Base-by-base conservation (phyloP, 2,329 filamentous ascomycete genomes). In the Monosporascus sp. region DNA sequence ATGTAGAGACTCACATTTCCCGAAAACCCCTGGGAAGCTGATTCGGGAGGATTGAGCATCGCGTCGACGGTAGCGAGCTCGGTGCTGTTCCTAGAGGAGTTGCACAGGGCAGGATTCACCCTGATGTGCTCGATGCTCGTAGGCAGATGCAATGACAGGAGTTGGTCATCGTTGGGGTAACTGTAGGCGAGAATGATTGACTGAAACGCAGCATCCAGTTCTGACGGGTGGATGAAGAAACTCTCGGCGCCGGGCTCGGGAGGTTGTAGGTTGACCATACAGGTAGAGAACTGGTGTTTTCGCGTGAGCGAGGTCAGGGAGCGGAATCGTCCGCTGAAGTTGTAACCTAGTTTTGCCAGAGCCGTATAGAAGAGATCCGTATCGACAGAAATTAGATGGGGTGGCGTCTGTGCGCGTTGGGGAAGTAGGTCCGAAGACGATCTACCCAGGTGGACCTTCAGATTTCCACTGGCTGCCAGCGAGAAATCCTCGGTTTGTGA, bases 161-260 rank as follows among this genome's bases (percentile, higher is more conserved):
- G 49, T 20, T 60, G 49, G 11, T 58, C 63, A 55, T 70, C 67
- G 8, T 57, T 54, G 1, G 70, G 70, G 22, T 61, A 64, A 19
- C 57, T 59, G 45, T 60, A 59, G 2, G 70, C 69, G 3, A 63
- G 57, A 22, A 70, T 45, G 19, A 65, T 55, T 0, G 62, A 56
- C 48, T 72, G 70, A 17, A 72, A 56, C 1, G 64, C 63, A 17
- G 58, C 61, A 46, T 72, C 70, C 1, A 71, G 54, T 16, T 56
- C 43, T 1, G 57, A 60, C 1, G 69, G 69, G 50, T 71, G 66
- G 7, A 69, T 20, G 14, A 48, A 22, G 22, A 52, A 19, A 31
- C 5, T 17, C 5, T 22, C 38, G 8, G n/a, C n/a, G 8, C 17
- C 38, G 11, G n/a, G n/a, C n/a, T 41, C 38, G 38, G 7, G 6